These are phyloP conservation scores for Ceratocystis smalleyi DNA, from an alignment of 2,329 filamentous ascomycete genomes.

Conservation along the genomic window DNA sequence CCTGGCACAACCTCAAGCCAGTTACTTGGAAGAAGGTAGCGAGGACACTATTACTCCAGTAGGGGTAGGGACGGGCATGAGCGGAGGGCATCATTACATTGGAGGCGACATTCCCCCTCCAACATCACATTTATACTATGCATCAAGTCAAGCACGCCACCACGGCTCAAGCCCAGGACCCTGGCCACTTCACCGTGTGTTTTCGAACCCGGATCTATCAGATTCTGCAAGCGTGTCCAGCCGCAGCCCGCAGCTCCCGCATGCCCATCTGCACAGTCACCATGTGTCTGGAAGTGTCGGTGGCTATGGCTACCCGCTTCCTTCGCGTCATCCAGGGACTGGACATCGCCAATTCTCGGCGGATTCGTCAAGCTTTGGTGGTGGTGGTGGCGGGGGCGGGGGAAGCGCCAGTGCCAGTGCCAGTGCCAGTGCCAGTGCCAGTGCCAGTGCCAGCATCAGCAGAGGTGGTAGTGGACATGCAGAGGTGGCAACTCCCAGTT, in stretches of 20 bases:
- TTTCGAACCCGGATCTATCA: conserved; percentile 31
- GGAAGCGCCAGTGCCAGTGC: too few relatives aligned
- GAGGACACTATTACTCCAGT: conserved; percentile 19
- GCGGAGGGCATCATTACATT: conserved; percentile 16
- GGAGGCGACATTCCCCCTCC: not conserved
- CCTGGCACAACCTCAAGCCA: not conserved
- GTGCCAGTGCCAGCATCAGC: not conserved
- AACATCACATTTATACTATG: not conserved
- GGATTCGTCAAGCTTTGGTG: not conserved
- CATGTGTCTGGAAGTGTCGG: not conserved
- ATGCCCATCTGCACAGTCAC: not conserved
- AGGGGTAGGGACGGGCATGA: not conserved
- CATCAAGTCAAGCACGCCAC: conserved; percentile 18
- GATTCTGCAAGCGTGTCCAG: conserved; percentile 24
- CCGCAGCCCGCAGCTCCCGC: conserved; percentile 3
- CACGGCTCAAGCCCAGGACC: conserved; percentile 22
- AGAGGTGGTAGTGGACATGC: conserved; percentile 31
- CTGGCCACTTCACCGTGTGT: conserved; percentile 26
- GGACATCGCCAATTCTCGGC: not conserved
- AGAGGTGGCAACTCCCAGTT: not conserved
- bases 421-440: not conserved
- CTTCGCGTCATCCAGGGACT: conserved; percentile 13
- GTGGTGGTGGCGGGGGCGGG: not conserved
- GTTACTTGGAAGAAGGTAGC: conserved; percentile 16
- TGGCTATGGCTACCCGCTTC: not conserved